Percentiles rank a stretch among this genome's conserved stretches.
These are phyloP conservation scores for Sarocladium oryzae DNA, from an alignment of 2,329 filamentous ascomycete species.

Conservation along the genomic window DNA sequence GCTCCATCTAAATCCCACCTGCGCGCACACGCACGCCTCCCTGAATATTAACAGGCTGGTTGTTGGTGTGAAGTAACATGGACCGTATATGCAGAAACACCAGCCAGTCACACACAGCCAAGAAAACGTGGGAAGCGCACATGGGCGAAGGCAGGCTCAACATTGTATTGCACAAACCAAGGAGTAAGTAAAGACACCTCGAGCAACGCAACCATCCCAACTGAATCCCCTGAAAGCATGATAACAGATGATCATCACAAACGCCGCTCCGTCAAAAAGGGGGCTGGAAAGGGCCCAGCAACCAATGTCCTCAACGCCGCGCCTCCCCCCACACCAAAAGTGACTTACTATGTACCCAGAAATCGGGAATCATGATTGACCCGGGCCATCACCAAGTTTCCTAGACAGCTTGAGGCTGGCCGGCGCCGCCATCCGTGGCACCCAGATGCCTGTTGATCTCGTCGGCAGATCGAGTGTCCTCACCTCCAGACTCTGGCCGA, in stretches of 20 bases:
- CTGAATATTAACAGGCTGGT: too few species aligned
- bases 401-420: slow-evolving; percentile 4
- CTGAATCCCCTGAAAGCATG: neutral
- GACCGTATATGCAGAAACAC: too few species aligned
- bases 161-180: neutral
- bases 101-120: too few species aligned
- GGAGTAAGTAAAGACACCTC: too few species aligned
- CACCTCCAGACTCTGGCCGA: slow-evolving; percentile 12
- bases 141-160: too few species aligned
- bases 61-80: too few species aligned
- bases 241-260: neutral
- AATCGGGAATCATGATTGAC: neutral
- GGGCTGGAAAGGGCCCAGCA: neutral
- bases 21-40: too few species aligned
- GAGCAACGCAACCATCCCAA: too few species aligned
- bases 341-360: neutral
- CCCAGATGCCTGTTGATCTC: slow-evolving; percentile 48
- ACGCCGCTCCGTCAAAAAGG: neutral
- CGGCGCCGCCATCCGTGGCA: neutral
- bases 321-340: neutral
- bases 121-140: too few species aligned
- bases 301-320: neutral
- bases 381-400: neutral
- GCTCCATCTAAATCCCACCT: too few species aligned
- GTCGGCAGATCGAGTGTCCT: slow-evolving; percentile 42